Percentiles rank a stretch among this genome's conserved stretches.
These are phyloP conservation scores for Trypanosoma boissoni DNA, from an alignment of 208 protist genomes.

Conservation along the genomic window DNA sequence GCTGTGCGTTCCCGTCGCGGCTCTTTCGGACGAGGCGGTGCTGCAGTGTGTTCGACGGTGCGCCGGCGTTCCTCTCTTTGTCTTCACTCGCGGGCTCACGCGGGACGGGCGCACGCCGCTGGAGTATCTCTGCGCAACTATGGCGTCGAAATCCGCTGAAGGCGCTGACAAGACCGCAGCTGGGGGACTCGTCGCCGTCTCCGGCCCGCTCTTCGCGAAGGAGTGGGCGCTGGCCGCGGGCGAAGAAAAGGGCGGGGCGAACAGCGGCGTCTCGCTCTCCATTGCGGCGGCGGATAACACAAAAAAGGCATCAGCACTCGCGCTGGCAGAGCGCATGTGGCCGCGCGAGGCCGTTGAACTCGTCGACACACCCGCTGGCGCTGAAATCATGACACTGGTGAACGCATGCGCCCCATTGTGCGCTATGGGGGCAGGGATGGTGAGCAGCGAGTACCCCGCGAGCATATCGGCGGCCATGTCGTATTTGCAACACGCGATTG, in stretches of 20 bases:
- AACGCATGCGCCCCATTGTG: conserved; percentile 76
- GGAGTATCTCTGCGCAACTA: conserved; percentile 11
- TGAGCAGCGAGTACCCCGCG: conserved; percentile 75
- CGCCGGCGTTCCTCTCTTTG: conserved; percentile 12
- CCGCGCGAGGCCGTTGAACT: conserved; percentile 62
- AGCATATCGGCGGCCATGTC: conserved; percentile 54
- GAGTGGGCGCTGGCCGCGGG: conserved; percentile 70
- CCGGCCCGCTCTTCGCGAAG: conserved; percentile 57
- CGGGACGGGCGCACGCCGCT: conserved; percentile 37
- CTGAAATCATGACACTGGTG: conserved; percentile 51
- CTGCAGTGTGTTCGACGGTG: not conserved
- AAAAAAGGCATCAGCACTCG: no score
- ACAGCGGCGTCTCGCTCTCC: conserved; percentile 38
- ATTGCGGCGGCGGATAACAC: conserved; percentile 29
- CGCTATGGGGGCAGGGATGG: conserved; percentile 78
- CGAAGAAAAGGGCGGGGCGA: conserved; percentile 27
- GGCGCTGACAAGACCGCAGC: no score
- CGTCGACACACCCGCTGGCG: conserved; percentile 30
- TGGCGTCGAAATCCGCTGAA: not conserved
- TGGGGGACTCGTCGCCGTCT: conserved; percentile 41
- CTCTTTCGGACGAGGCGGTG: not conserved
- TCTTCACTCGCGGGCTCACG: conserved; percentile 57
- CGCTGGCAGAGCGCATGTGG: conserved; percentile 30
- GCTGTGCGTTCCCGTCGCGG: conserved; percentile 19
- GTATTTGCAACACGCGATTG: conserved; percentile 68